Conservation (phyloP, 1,139 yeast genomes). For the Lodderomyces orthopsilosis region DNA sequence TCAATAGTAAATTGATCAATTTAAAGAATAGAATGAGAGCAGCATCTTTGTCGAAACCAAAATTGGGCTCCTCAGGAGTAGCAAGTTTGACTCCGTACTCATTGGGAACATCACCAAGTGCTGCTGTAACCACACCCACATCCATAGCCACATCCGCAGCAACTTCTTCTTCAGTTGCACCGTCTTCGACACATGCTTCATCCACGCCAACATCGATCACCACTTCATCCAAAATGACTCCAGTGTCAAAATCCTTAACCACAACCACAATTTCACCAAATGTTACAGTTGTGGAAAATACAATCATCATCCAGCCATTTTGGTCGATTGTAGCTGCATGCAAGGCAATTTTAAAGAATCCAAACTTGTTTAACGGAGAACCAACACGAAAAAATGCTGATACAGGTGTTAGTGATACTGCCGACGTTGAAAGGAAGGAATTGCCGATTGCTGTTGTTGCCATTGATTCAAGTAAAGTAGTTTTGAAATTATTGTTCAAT, state of each 20-base stretch:
- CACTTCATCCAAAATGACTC: conserved; percentile 12
- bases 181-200: conserved; percentile 12
- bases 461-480: conserved; percentile 37
- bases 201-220: conserved; percentile 13
- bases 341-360: conserved; percentile 50
- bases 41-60: conserved; percentile 12
- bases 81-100: conserved; percentile 12
- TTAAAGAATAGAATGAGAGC: conserved; percentile 15
- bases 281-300: conserved; percentile 31
- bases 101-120: conserved; percentile 11
- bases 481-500: conserved; percentile 34
- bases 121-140: conserved; percentile 5
- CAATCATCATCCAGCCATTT: conserved; percentile 51
- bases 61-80: conserved; percentile 3
- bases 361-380: conserved; percentile 52
- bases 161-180: conserved; percentile 9
- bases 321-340: conserved; percentile 68
- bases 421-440: neutral
- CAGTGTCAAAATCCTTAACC: conserved; percentile 17
- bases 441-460: conserved; percentile 24
- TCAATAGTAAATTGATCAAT: conserved; percentile 25
- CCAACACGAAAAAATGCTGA: conserved; percentile 30
- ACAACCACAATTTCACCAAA: conserved; percentile 19
- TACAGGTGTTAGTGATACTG: neutral
- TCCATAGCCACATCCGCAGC: conserved; percentile 11